A percentile compares a stretch with the other conserved stretches of the same genome.
These are phyloP conservation scores for Ottelia alismoides DNA, from an alignment of 106 monocot species.

Conservation along the genomic window DNA sequence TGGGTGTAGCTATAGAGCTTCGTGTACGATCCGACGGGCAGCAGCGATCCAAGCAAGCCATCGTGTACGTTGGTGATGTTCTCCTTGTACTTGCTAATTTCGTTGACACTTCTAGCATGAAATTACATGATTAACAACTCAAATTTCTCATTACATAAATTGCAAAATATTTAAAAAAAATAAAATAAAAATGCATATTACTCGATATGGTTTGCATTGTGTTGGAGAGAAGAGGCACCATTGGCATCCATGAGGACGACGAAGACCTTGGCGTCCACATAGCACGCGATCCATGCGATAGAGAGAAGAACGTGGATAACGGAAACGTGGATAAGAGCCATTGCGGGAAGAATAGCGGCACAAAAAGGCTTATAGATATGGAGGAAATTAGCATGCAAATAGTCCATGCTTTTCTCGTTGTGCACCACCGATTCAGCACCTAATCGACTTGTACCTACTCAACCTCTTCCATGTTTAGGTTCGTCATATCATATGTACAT, in stretches of 20 bases:
- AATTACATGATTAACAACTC: not conserved
- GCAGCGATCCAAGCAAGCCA: conserved; percentile 14
- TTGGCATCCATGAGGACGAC: conserved; percentile 17
- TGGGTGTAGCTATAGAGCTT: conserved; percentile 25
- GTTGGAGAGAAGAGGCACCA: conserved; percentile 1
- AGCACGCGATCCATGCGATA: not conserved
- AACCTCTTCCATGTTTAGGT: too few species aligned
- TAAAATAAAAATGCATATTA: not conserved
- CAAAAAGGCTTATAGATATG: too few species aligned
- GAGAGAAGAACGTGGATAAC: not conserved
- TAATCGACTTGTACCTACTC: too few species aligned
- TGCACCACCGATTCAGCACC: too few species aligned
- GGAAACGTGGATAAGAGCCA: not conserved
- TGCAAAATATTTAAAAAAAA: not conserved
- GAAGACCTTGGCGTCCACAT: conserved; percentile 12
- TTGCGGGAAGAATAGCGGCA: not conserved
- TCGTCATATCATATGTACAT: too few species aligned
- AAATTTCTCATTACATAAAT: not conserved
- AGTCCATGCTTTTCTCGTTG: too few species aligned
- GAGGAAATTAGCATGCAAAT: too few species aligned
- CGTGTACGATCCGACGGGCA: conserved; percentile 10
- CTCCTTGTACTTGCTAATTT: conserved; percentile 10
- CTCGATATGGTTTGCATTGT: not conserved
- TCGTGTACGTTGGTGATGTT: conserved; percentile 3
- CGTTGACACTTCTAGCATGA: not conserved